Percentiles rank a stretch among this genome's conserved stretches.
These are phyloP conservation scores for Citrus inodora DNA, from an alignment of 345 rosid species.

Conservation along the genomic window DNA sequence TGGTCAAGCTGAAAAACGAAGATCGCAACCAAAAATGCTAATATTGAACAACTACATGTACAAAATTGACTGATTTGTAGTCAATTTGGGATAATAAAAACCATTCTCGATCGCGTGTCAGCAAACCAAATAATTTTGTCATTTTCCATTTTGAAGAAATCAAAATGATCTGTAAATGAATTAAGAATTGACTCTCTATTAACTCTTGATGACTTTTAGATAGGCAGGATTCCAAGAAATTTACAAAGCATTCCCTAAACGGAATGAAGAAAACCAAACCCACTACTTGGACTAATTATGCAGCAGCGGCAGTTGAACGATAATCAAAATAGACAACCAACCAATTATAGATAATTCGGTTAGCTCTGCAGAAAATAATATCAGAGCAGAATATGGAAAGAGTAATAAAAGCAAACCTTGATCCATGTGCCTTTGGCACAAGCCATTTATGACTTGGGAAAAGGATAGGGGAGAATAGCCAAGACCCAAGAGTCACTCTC, in stretches of 20 bases:
- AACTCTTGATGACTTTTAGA: neutral
- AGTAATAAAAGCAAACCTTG: constrained; percentile 37
- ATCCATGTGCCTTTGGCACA: constrained; percentile 55
- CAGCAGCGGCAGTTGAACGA: neutral
- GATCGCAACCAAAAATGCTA: neutral
- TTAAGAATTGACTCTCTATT: too few relatives aligned
- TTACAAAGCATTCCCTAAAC: neutral
- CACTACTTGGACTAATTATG: neutral
- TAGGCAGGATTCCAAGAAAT: neutral
- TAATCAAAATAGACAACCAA: neutral
- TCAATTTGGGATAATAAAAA: neutral
- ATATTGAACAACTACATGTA: neutral
- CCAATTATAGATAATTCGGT: neutral
- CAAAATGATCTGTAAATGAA: neutral
- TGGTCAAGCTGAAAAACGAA: constrained; percentile 56
- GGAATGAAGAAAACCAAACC: neutral
- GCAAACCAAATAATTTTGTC: neutral
- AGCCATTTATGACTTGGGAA: constrained; percentile 24
- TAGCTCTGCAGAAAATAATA: neutral
- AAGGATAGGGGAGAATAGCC: neutral
- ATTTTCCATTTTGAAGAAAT: too few relatives aligned
- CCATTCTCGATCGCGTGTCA: neutral
- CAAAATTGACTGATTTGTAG: neutral
- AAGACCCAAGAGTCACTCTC: too few relatives aligned
- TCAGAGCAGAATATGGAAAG: neutral